phyloP scores from a whole-genome alignment of 2,329 filamentous ascomycete genomes.

The Fusarium phyllophilum region DNA sequence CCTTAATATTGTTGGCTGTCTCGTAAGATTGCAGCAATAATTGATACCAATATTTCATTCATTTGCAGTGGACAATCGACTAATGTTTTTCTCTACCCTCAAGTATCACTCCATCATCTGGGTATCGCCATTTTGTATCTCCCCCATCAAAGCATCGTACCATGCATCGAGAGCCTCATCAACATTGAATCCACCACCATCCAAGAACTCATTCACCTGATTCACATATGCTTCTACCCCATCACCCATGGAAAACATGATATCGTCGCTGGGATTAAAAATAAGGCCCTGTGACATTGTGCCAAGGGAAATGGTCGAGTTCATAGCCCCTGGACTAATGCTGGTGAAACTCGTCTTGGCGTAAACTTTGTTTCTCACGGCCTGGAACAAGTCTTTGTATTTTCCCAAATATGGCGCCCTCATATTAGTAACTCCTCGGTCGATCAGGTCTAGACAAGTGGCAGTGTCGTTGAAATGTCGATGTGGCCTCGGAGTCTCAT shows the following conservation, averaged over 20 bases:
- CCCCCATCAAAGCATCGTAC: conserved; percentile 6
- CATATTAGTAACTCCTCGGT: fast-evolving
- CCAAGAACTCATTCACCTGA: neutral
- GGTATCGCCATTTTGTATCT: neutral
- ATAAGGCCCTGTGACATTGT: neutral
- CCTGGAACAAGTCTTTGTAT: neutral
- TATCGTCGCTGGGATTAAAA: neutral
- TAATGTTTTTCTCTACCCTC: too few species aligned
- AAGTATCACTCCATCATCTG: neutral
- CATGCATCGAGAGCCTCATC: conserved; percentile 12
- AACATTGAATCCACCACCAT: neutral
- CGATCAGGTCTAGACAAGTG: neutral
- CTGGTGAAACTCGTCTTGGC: neutral
- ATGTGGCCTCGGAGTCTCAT: neutral
- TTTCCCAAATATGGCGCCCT: fast-evolving
- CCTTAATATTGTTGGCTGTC: neutral
- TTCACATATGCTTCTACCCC: neutral
- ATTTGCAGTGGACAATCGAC: too few species aligned
- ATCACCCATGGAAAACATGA: neutral
- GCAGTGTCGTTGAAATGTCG: neutral
- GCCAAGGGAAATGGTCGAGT: neutral
- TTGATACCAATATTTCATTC: too few species aligned
- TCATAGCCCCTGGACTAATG: neutral
- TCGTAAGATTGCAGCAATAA: too few species aligned
- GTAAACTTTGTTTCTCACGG: neutral